phyloP scores from a whole-genome alignment of 106 monocot species.

The Xerophyta viscosa region DNA sequence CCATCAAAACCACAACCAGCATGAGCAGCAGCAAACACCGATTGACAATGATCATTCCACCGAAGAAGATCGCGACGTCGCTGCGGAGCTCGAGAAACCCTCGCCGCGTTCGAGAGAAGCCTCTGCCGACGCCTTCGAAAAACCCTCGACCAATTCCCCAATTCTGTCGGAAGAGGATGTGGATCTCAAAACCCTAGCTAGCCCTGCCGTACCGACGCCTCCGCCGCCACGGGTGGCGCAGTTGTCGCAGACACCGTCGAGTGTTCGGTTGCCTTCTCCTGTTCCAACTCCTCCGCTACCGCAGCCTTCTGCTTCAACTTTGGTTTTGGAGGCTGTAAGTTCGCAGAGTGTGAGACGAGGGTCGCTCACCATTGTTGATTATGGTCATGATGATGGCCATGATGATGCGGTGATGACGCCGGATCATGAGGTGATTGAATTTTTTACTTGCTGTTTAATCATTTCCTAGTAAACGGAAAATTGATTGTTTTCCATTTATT shows the following conservation, averaged over 20 bases:
- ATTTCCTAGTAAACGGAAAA: background rate
- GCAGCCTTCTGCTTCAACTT: background rate
- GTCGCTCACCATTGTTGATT: conserved; percentile 69
- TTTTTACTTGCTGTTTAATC: background rate
- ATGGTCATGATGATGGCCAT: conserved; percentile 85
- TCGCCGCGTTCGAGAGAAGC: background rate
- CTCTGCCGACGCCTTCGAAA: conserved; percentile 15
- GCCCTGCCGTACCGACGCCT: conserved; percentile 26
- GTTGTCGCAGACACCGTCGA: conserved; percentile 15
- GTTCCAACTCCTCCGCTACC: conserved; percentile 12
- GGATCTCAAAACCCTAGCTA: conserved; percentile 49
- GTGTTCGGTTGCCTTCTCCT: conserved; percentile 1
- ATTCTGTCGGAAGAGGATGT: conserved; percentile 15
- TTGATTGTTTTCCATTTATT: background rate
- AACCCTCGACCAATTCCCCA: conserved; percentile 16
- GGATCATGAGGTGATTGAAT: conserved; percentile 41
- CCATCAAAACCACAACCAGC: conserved; percentile 2
- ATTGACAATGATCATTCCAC: too few relatives aligned
- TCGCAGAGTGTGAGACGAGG: conserved; percentile 16
- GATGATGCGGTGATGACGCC: conserved; percentile 90
- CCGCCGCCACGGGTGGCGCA: conserved; percentile 13
- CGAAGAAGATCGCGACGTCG: background rate
- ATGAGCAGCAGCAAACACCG: background rate
- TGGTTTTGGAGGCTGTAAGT: conserved; percentile 1
- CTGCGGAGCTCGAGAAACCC: background rate